Conservation (phyloP, 1,139 yeast species). For the Saccharomyces uvarum region DNA sequence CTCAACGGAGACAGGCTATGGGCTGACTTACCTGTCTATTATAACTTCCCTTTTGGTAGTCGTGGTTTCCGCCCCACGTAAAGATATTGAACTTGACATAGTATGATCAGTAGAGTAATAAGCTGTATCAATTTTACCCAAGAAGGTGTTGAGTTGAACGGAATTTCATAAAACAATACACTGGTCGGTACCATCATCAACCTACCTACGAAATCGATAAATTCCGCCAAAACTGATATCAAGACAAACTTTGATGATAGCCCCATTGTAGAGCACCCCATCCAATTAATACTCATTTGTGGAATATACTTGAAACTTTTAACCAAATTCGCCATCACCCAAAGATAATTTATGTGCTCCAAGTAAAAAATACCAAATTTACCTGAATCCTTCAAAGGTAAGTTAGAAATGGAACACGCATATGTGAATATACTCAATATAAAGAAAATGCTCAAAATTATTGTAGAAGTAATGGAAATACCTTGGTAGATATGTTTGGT, state of each 20-base stretch:
- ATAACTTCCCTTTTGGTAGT: constrained; percentile 14
- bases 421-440: constrained; percentile 18
- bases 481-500: constrained; percentile 28
- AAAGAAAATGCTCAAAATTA: constrained; percentile 5
- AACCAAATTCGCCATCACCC: constrained; percentile 23
- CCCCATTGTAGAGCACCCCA: constrained; percentile 29
- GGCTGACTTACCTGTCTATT: background rate
- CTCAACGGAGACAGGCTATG: background rate
- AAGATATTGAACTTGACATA: constrained; percentile 23
- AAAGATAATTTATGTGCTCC: constrained; percentile 31
- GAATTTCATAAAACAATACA: constrained; percentile 13
- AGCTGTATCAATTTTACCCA: constrained; percentile 15
- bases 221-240: constrained; percentile 22
- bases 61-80: constrained; percentile 19
- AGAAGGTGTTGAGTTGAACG: constrained; percentile 22
- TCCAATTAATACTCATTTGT: constrained; percentile 30
- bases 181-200: background rate
- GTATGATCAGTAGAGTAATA: constrained; percentile 12
- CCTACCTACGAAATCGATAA: constrained; percentile 15
- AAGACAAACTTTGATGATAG: constrained; percentile 23
- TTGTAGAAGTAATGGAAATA: constrained; percentile 16
- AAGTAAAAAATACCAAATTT: constrained; percentile 28
- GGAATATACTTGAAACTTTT: constrained; percentile 25
- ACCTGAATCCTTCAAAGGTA: constrained; percentile 22
- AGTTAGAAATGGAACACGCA: constrained; percentile 15